These are phyloP conservation scores for Paxillus ammoniavirescens DNA, from an alignment of 768 basidiomycete genomes.

Conservation along the genomic window DNA sequence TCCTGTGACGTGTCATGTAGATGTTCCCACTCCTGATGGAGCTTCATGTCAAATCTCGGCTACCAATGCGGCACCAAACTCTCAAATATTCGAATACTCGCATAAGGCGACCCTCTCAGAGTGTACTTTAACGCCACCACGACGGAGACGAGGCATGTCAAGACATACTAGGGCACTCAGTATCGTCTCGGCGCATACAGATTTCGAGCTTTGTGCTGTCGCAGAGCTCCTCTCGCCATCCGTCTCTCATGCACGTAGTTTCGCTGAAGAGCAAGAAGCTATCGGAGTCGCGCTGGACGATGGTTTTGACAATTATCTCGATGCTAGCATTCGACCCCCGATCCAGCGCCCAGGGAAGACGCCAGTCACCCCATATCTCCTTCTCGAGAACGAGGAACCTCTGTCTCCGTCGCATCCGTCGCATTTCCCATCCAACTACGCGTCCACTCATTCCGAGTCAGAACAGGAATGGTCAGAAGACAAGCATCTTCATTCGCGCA, in stretches of 20 bases:
- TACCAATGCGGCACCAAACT: constrained; percentile 6
- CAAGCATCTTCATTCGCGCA: constrained; percentile 21
- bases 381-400: constrained; percentile 32
- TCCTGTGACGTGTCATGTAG: constrained; percentile 18
- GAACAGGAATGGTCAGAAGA: constrained; percentile 35
- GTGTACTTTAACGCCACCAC: constrained; percentile 22
- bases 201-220: constrained; percentile 50
- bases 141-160: constrained; percentile 19
- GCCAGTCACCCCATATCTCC: constrained; percentile 20
- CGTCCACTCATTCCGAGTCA: constrained; percentile 31
- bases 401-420: constrained; percentile 24
- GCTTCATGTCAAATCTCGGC: constrained; percentile 13
- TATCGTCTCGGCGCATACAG: constrained; percentile 46
- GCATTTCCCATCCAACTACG: constrained; percentile 6
- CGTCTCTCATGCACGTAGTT: constrained; percentile 21
- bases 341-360: constrained; percentile 8
- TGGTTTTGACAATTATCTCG: constrained; percentile 26
- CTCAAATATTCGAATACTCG: constrained; percentile 14
- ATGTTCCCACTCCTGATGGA: constrained; percentile 18
- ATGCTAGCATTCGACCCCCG: constrained; percentile 19
- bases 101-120: constrained; percentile 26
- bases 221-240: constrained; percentile 45
- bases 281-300: constrained; percentile 26
- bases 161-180: constrained; percentile 38
- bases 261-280: constrained; percentile 26